Percentiles rank a stretch among this genome's conserved stretches.
These are phyloP conservation scores for Fusarium sp. DNA, from an alignment of 2,329 filamentous ascomycete species.

Conservation along the genomic window DNA sequence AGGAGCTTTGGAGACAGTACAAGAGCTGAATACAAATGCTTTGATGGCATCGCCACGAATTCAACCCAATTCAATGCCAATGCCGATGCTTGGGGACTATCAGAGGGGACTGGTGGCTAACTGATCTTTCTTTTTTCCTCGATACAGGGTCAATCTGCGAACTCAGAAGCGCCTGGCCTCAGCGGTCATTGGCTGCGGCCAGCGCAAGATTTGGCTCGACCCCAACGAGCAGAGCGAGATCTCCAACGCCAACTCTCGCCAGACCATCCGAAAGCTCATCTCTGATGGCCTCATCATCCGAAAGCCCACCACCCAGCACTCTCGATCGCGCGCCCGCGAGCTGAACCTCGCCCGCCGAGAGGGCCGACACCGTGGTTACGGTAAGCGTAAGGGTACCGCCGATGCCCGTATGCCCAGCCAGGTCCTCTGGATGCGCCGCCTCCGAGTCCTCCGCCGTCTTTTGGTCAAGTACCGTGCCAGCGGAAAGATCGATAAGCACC, in stretches of 20 bases:
- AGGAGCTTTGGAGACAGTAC: slow-evolving; percentile 29
- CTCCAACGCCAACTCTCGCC: slow-evolving; percentile 99
- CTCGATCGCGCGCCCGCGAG: slow-evolving; percentile 93
- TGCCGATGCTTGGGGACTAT: slow-evolving; percentile 20
- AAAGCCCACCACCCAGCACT: slow-evolving; percentile 99
- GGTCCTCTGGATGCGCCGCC: slow-evolving; percentile 99
- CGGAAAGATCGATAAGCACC: slow-evolving; percentile 99
- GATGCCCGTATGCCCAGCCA: slow-evolving; percentile 99
- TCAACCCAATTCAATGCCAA: neutral
- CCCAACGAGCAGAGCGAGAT: slow-evolving; percentile 99
- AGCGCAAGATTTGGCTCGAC: slow-evolving; percentile 99
- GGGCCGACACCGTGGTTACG: slow-evolving; percentile 98
- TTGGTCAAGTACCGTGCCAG: slow-evolving; percentile 99
- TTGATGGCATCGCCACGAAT: slow-evolving; percentile 38
- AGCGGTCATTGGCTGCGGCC: slow-evolving; percentile 97
- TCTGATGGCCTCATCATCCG: slow-evolving; percentile 99
- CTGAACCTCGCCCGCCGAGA: slow-evolving; percentile 94
- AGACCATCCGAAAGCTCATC: slow-evolving; percentile 99
- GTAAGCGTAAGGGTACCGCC: slow-evolving; percentile 99
- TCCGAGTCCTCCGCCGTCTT: slow-evolving; percentile 98
- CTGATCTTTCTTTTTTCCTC: slow-evolving; percentile 35
- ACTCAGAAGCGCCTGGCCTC: slow-evolving; percentile 99
- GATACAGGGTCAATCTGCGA: slow-evolving; percentile 94
- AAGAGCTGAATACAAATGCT: slow-evolving; percentile 33
- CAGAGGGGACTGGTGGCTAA: slow-evolving; percentile 49